Evolutionary conservation across 148 eudicot genomes (phyloP).

Genomic region (Fagopyrum tataricum): DNA sequence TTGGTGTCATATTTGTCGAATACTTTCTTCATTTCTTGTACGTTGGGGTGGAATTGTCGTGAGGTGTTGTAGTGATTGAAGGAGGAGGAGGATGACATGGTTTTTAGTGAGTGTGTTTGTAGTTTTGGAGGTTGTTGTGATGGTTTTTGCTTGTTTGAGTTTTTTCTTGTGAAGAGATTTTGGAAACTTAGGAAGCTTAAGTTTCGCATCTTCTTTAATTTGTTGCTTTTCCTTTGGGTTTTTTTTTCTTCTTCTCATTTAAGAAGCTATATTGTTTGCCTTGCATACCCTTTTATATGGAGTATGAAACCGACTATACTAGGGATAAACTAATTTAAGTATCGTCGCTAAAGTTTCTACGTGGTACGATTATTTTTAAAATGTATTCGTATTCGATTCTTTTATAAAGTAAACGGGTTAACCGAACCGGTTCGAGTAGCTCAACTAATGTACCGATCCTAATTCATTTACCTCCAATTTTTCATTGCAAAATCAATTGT

Average conservation of each 20-base stretch:
- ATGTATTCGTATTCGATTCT: too few relatives aligned
- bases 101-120: not conserved
- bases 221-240: not conserved
- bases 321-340: too few relatives aligned
- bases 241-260: not conserved
- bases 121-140: not conserved
- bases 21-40: conserved; percentile 37
- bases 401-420: too few relatives aligned
- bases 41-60: conserved; percentile 25
- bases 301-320: not conserved
- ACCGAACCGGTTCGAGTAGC: too few relatives aligned
- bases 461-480: too few relatives aligned
- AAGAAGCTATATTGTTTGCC: too few relatives aligned
- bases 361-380: too few relatives aligned
- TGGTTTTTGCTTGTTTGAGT: not conserved
- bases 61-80: not conserved
- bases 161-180: conserved; percentile 1
- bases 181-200: conserved; percentile 11
- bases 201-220: not conserved
- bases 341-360: too few relatives aligned
- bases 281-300: not conserved
- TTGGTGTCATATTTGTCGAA: conserved; percentile 56
- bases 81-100: not conserved
- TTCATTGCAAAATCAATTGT: too few relatives aligned
- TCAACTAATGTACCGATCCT: too few relatives aligned